Evolutionary conservation across 2,329 filamentous ascomycete genomes (phyloP), one percentile per base, ranked within the genome.

Genomic region (Alternaria hordeiaustralica): DNA sequence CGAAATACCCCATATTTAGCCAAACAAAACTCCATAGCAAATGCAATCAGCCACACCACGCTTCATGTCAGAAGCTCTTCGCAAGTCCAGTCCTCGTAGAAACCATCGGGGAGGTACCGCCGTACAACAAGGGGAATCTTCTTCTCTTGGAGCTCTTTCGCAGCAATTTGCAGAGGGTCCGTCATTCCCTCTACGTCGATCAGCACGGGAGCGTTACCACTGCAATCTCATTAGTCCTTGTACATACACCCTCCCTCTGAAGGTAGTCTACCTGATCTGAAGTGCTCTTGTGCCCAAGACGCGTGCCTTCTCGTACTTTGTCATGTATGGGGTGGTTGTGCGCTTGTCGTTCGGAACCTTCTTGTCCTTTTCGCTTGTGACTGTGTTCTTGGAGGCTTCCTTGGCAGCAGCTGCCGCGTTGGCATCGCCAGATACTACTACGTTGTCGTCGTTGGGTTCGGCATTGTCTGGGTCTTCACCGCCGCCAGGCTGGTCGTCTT

Each of bases 21-120:
- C 71, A 67, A 55, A 64, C 66, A 57, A 75, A 78, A 77, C 78
- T 78, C 78, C 71, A 65, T 43, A 61, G 65, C 72, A 72, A 74
- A 76, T 77, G 75, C 75, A 78, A 69, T 61, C 67, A 71, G 65
- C 50, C 66, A 56, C 60, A 60, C 63, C 59, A 61, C 56, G 45
- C 28, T 47, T 67, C 64, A 78, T 51, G 70, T 73, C 62, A 97
- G 87, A 69, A 98, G 86, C 82, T 99, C 96, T 83, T 98, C 96
- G 83, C 94, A 97, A 36, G 94, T 97, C 96, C 96, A 99, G 81
- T 99, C 96, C 87, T 99, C 96, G 82, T 98, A 98, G 93, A 89
- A 97, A 84, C 96, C 96, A 83, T 99, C 96, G 21, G 96, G 96
- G 79, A 99, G 87, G 83, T 98, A 99, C 78, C 96, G 89, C 80